phyloP scores from a whole-genome alignment of 1,284 basidiomycete genomes.

The Moesziomyces globuligerus region DNA sequence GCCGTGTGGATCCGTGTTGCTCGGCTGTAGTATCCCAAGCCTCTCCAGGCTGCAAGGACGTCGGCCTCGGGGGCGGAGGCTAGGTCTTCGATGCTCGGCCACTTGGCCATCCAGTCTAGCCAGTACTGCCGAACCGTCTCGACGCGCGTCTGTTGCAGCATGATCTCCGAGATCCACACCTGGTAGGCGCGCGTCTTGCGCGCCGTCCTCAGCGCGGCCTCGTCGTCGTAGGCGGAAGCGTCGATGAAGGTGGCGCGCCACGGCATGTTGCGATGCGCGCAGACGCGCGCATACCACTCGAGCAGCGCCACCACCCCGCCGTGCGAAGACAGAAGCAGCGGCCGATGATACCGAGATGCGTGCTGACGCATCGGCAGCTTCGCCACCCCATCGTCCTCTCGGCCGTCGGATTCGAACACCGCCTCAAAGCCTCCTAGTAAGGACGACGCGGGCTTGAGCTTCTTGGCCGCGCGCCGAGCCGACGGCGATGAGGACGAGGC shows the following conservation, averaged over 20 bases:
- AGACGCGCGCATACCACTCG: slow-evolving; percentile 76
- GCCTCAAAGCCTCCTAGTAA: no score
- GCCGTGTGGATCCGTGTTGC: slow-evolving; percentile 63
- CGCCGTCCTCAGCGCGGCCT: slow-evolving; percentile 70
- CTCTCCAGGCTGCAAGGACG: slow-evolving; percentile 63
- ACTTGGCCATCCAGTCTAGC: slow-evolving; percentile 60
- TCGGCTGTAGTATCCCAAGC: slow-evolving; percentile 64
- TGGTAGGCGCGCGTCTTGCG: slow-evolving; percentile 66
- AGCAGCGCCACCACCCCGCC: slow-evolving; percentile 52
- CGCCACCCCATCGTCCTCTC: no score
- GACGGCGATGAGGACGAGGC: slow-evolving; percentile 14
- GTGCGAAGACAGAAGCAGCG: slow-evolving; percentile 35
- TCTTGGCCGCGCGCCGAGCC: slow-evolving; percentile 10
- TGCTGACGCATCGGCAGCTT: slow-evolving; percentile 33
- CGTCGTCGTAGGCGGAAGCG: slow-evolving; percentile 64
- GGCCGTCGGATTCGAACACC: no score
- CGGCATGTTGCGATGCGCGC: slow-evolving; percentile 79
- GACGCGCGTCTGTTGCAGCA: slow-evolving; percentile 92
- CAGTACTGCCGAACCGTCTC: slow-evolving; percentile 62
- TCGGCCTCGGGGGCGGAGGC: slow-evolving; percentile 73
- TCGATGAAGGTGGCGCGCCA: slow-evolving; percentile 78
- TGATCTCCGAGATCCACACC: slow-evolving; percentile 92
- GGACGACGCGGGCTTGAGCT: slow-evolving; percentile 4
- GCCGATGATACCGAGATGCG: slow-evolving; percentile 43
- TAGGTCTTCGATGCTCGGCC: slow-evolving; percentile 72